phyloP scores from a whole-genome alignment of 495 filamentous ascomycete genomes.

The Hypoxylon intermedium region DNA sequence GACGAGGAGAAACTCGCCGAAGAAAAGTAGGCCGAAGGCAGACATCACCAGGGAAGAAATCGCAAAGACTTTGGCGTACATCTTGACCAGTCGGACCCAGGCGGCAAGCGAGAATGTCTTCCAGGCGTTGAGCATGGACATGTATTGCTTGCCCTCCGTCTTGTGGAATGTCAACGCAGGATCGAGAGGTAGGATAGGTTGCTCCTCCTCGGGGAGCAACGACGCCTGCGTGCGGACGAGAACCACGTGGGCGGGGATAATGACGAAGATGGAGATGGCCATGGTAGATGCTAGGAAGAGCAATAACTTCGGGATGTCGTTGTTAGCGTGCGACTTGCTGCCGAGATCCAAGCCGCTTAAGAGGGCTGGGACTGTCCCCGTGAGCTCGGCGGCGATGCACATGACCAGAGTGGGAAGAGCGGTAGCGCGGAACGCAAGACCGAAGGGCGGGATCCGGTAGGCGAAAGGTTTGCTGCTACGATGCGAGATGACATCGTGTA shows the following conservation, averaged over 20 bases:
- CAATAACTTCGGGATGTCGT: background rate
- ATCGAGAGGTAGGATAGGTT: slow-evolving; percentile 32
- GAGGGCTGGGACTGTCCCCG: background rate
- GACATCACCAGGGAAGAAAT: slow-evolving; percentile 50
- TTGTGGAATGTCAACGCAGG: slow-evolving; percentile 16
- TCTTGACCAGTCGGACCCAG: slow-evolving; percentile 62
- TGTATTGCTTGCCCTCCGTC: slow-evolving; percentile 55
- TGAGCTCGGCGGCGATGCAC: background rate
- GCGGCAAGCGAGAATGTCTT: slow-evolving; percentile 65
- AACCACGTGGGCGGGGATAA: slow-evolving; percentile 19
- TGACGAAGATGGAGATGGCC: background rate
- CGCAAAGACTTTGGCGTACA: slow-evolving; percentile 60
- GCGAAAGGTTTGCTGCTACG: slow-evolving; percentile 14
- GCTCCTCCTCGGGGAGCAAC: slow-evolving; percentile 34
- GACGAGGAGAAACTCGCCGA: background rate
- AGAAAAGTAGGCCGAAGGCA: slow-evolving; percentile 48
- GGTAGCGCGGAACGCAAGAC: slow-evolving; percentile 14
- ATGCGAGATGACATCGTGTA: slow-evolving; percentile 23
- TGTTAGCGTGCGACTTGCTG: background rate
- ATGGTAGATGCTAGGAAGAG: background rate
- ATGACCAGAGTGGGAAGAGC: slow-evolving; percentile 2
- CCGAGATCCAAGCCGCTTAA: background rate
- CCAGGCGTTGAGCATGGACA: slow-evolving; percentile 70
- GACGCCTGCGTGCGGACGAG: slow-evolving; percentile 38
- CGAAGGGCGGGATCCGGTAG: slow-evolving; percentile 15